phyloP scores from a whole-genome alignment of 106 monocot species.

The Dactylorhiza incarnata region DNA sequence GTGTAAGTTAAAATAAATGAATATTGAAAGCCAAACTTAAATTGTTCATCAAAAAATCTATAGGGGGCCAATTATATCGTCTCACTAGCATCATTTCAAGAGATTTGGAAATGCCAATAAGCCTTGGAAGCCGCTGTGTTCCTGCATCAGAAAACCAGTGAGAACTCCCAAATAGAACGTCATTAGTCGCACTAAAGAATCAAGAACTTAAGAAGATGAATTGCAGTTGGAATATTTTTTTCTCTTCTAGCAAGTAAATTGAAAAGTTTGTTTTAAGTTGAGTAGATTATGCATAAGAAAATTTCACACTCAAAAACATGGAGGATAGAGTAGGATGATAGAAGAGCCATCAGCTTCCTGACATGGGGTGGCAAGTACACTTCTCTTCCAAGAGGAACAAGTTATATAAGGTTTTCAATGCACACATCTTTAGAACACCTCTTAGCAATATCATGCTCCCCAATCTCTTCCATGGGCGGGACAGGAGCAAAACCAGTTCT shows the following conservation, averaged over 20 bases:
- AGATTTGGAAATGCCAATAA: slow-evolving; percentile 85
- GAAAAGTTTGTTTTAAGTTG: not conserved
- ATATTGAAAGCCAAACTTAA: not conserved
- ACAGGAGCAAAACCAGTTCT: too few relatives aligned
- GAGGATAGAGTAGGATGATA: too few relatives aligned
- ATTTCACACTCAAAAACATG: not conserved
- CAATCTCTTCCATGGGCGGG: too few relatives aligned
- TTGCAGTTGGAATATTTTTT: not conserved
- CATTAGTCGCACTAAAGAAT: not conserved
- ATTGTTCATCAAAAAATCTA: not conserved
- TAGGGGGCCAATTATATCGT: slow-evolving; percentile 4
- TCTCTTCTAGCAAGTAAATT: not conserved
- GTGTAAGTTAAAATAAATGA: not conserved
- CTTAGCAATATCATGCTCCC: too few relatives aligned
- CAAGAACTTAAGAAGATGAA: not conserved
- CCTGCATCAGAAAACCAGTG: slow-evolving; percentile 40
- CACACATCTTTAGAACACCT: too few relatives aligned
- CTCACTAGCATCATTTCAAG: slow-evolving; percentile 96
- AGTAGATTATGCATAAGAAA: too few relatives aligned
- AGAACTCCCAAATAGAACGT: not conserved
- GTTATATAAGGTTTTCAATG: too few relatives aligned
- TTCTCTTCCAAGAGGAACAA: too few relatives aligned
- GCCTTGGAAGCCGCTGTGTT: slow-evolving; percentile 91
- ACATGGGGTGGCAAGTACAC: too few relatives aligned
- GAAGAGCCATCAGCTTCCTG: too few relatives aligned